Conservation (phyloP, 495 filamentous ascomycete genomes). For the Penicillium riverlandense region DNA sequence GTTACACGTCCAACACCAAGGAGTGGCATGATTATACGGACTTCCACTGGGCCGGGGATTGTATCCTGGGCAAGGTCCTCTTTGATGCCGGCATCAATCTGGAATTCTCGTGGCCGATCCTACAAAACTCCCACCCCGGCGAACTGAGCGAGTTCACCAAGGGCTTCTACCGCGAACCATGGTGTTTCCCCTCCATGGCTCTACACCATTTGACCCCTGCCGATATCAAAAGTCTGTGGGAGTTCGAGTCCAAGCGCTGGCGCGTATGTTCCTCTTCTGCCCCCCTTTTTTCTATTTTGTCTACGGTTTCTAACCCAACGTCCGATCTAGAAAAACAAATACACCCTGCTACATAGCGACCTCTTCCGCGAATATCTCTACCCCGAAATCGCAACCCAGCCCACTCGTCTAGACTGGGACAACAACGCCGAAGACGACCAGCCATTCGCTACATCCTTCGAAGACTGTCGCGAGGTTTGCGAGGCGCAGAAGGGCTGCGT, state of each 20-base stretch:
- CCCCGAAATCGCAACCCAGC: constrained; percentile 22
- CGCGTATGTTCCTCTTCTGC: constrained; percentile 18
- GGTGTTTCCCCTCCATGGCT: constrained; percentile 50
- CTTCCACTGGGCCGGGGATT: constrained; percentile 62
- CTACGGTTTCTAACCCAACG: neutral
- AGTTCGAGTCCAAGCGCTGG: constrained; percentile 35
- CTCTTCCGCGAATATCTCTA: constrained; percentile 38
- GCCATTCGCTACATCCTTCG: constrained; percentile 17
- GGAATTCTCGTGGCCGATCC: constrained; percentile 42
- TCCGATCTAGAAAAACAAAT: constrained; percentile 21
- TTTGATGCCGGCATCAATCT: constrained; percentile 45
- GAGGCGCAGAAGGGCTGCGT: constrained; percentile 18
- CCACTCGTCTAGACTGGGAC: constrained; percentile 34
- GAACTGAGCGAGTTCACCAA: constrained; percentile 37
- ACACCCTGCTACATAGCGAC: constrained; percentile 33
- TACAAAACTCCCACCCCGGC: constrained; percentile 42
- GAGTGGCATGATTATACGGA: constrained; percentile 48
- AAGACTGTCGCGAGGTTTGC: constrained; percentile 31
- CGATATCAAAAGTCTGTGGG: constrained; percentile 32
- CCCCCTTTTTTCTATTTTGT: neutral
- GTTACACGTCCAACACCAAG: constrained; percentile 35
- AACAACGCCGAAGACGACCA: constrained; percentile 36
- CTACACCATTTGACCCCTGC: constrained; percentile 43
- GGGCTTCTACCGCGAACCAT: constrained; percentile 34
- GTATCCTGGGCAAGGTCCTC: constrained; percentile 52